These are phyloP conservation scores for Flaveria robusta DNA, from an alignment of 129 eudicot species.

Conservation along the genomic window DNA sequence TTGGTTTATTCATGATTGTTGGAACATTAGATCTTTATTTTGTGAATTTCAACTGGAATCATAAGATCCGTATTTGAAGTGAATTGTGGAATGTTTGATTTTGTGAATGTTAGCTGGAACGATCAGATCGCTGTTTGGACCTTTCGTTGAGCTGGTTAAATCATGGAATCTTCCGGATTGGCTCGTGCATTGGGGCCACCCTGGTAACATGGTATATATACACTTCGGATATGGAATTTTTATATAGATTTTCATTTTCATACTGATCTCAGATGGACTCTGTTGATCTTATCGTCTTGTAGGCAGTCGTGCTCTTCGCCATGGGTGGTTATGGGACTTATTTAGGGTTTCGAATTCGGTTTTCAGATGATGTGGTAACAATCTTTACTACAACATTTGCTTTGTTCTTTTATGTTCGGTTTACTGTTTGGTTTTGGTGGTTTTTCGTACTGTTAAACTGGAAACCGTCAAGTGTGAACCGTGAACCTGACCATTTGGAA, in stretches of 20 bases:
- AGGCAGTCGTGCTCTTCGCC: conserved; percentile 97
- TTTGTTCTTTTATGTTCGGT: neutral
- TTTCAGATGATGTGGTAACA: conserved; percentile 79
- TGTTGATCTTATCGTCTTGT: conserved; percentile 15
- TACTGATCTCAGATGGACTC: neutral
- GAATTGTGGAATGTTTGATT: neutral
- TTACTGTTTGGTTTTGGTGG: too few species aligned
- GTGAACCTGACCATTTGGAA: too few species aligned
- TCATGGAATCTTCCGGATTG: conserved; percentile 78
- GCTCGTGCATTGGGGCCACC: conserved; percentile 99
- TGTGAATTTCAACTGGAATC: too few species aligned
- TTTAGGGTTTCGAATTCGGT: conserved; percentile 80
- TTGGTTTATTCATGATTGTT: too few species aligned
- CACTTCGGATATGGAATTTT: neutral
- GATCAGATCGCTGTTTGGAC: conserved; percentile 71
- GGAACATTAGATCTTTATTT: too few species aligned
- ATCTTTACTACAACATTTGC: neutral
- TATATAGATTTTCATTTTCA: neutral
- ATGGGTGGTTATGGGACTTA: conserved; percentile 99
- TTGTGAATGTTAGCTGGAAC: conserved; percentile 48
- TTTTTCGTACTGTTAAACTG: too few species aligned
- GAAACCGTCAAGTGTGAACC: too few species aligned
- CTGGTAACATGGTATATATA: conserved; percentile 83
- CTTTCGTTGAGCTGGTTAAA: conserved; percentile 75
- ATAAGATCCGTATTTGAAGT: neutral